A percentile compares a stretch with the other conserved stretches of the same genome.
Evolutionary conservation across 768 basidiomycete species (phyloP).

Genomic region (Trametes meyenii): DNA sequence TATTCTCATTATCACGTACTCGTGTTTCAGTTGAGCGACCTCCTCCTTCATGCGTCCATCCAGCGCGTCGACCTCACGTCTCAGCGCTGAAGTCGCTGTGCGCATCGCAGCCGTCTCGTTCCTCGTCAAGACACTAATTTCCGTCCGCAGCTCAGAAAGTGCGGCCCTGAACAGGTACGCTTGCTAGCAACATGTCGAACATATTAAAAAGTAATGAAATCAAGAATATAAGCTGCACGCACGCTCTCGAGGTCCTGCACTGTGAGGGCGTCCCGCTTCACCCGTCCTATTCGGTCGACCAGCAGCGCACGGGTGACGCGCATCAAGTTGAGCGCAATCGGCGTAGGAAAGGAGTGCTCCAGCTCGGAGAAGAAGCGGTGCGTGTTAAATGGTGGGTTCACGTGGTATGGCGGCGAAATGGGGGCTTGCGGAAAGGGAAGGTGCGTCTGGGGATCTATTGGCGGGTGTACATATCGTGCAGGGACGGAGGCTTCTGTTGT

Average conservation of each 20-base stretch:
- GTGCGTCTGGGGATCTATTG: conserved; percentile 19
- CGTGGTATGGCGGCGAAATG: conserved; percentile 44
- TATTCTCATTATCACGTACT: conserved; percentile 54
- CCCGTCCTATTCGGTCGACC: conserved; percentile 72
- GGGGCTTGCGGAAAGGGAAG: conserved; percentile 25
- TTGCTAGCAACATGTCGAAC: conserved; percentile 54
- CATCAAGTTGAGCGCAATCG: conserved; percentile 80
- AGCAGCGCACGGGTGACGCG: conserved; percentile 79
- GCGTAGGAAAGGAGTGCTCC: conserved; percentile 73
- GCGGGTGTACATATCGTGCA: conserved; percentile 13
- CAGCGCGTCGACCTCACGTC: conserved; percentile 84
- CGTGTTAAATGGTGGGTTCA: conserved; percentile 81
- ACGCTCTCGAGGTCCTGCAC: conserved; percentile 84
- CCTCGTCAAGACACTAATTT: conserved; percentile 77
- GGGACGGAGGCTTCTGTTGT: conserved; percentile 15
- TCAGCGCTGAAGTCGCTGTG: conserved; percentile 72
- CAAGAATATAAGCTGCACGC: conserved; percentile 33
- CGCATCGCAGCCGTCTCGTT: conserved; percentile 86
- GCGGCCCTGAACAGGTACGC: conserved; percentile 96
- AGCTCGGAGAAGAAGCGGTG: conserved; percentile 74
- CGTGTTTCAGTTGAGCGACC: conserved; percentile 84
- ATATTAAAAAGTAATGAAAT: not conserved
- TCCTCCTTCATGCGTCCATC: conserved; percentile 95
- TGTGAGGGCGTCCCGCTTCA: conserved; percentile 71
- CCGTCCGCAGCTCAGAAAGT: conserved; percentile 84